Conservation (phyloP, 2,329 filamentous ascomycete genomes). For the Gliomastix tumulicola region DNA sequence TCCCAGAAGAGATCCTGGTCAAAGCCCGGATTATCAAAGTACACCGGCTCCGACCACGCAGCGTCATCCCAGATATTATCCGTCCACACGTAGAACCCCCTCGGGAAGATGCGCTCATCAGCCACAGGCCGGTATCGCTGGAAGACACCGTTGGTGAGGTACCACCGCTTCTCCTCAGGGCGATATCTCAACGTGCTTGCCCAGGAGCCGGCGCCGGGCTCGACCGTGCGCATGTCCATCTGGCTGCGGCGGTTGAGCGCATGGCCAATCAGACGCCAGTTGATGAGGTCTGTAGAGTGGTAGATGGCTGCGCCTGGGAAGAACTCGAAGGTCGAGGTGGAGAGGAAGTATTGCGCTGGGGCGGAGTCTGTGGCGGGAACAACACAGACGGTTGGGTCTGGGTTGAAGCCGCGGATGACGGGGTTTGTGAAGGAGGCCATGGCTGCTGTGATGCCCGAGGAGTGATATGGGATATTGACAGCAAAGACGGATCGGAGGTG, state of each 20-base stretch:
- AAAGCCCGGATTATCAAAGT: constrained; percentile 46
- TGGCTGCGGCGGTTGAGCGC: constrained; percentile 42
- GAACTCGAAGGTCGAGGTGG: constrained; percentile 56
- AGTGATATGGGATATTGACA: too few species aligned
- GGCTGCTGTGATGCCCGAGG: too few species aligned
- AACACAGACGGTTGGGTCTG: constrained; percentile 46
- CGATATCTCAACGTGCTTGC: constrained; percentile 39
- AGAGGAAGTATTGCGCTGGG: constrained; percentile 42
- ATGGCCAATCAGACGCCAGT: constrained; percentile 45
- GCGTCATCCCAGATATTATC: constrained; percentile 42
- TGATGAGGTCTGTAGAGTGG: constrained; percentile 43
- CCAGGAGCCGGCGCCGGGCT: constrained; percentile 43
- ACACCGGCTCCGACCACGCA: constrained; percentile 45
- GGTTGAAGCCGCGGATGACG: constrained; percentile 53
- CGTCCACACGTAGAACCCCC: constrained; percentile 47
- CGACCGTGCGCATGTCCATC: constrained; percentile 42
- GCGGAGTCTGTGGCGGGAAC: constrained; percentile 18
- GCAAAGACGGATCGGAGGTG: too few species aligned
- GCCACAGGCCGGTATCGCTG: constrained; percentile 29
- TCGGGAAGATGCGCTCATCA: constrained; percentile 40
- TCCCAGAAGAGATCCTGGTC: constrained; percentile 48
- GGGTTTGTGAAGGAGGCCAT: constrained; percentile 39
- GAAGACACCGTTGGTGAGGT: constrained; percentile 37
- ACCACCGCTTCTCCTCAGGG: constrained; percentile 28
- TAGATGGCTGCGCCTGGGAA: constrained; percentile 57